A percentile compares a stretch with the other conserved stretches of the same genome.
Conservation (phyloP, 148 eudicot genomes). For the Nepenthes mirabilis region DNA sequence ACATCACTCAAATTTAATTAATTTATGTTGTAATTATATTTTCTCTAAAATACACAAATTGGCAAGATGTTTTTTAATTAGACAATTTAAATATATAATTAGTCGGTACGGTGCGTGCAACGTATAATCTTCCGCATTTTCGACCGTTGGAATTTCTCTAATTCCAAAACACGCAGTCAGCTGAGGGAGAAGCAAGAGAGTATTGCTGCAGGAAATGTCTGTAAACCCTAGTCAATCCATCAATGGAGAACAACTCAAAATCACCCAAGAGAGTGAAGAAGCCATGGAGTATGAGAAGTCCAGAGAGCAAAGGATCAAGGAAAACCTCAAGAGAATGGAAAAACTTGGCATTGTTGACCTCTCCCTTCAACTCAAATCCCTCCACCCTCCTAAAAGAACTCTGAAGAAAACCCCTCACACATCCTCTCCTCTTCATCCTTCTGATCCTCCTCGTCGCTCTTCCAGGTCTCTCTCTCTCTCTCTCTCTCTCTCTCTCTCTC, state of each 20-base stretch:
- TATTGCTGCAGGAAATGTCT: slow-evolving; percentile 8
- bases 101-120: no score
- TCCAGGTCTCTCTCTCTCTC: slow-evolving; percentile 29
- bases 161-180: no score
- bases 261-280: neutral
- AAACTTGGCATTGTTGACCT: slow-evolving; percentile 72
- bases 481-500: neutral
- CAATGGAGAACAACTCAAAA: neutral
- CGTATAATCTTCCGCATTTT: no score
- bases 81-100: no score
- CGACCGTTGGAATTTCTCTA: no score
- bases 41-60: no score
- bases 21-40: no score
- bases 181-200: neutral
- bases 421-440: slow-evolving; percentile 13
- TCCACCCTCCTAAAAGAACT: slow-evolving; percentile 17
- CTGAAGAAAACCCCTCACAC: slow-evolving; percentile 18
- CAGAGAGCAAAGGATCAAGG: slow-evolving; percentile 70
- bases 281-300: slow-evolving; percentile 42
- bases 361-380: slow-evolving; percentile 54
- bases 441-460: slow-evolving; percentile 66
- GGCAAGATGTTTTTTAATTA: no score
- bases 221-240: slow-evolving; percentile 2
- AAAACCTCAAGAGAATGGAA: slow-evolving; percentile 56
- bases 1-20: no score